Conservation (phyloP, 176 grass and related monocot genomes). For the Eragrostis nindensis region DNA sequence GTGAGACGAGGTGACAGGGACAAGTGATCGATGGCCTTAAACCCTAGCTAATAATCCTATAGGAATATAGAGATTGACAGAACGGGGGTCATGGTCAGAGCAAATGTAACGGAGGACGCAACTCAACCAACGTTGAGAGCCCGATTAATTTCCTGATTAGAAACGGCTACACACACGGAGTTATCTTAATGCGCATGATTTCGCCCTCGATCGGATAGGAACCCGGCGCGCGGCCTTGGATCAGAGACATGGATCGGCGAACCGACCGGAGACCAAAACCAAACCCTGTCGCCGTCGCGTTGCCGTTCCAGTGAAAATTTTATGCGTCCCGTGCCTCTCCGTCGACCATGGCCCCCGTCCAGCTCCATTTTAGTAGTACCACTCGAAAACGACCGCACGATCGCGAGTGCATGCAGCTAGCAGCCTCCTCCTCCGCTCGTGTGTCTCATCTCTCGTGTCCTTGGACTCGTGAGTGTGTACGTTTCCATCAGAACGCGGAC, state of each 20-base stretch:
- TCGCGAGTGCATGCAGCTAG: neutral
- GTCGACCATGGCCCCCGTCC: neutral
- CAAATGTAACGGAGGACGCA: neutral
- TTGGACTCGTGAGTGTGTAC: neutral
- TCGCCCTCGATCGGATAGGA: constrained; percentile 1
- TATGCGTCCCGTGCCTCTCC: constrained; percentile 17
- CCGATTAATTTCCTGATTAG: neutral
- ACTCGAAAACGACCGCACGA: constrained; percentile 24
- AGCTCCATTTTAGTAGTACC: neutral
- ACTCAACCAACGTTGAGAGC: neutral
- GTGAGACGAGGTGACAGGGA: neutral
- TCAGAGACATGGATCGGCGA: constrained; percentile 32
- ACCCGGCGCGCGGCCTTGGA: neutral
- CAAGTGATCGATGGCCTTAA: neutral
- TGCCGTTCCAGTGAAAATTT: neutral
- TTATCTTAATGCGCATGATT: constrained; percentile 5
- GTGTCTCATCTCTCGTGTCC: neutral
- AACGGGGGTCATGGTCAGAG: neutral
- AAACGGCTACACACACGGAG: neutral
- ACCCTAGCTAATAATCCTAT: neutral
- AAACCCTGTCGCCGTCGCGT: constrained; percentile 4
- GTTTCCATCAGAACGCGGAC: neutral
- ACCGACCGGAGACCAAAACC: constrained; percentile 3
- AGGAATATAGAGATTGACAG: neutral
- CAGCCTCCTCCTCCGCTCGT: neutral